Base-by-base conservation (phyloP, 2,329 filamentous ascomycete species). In the Cercospora berteroae region DNA sequence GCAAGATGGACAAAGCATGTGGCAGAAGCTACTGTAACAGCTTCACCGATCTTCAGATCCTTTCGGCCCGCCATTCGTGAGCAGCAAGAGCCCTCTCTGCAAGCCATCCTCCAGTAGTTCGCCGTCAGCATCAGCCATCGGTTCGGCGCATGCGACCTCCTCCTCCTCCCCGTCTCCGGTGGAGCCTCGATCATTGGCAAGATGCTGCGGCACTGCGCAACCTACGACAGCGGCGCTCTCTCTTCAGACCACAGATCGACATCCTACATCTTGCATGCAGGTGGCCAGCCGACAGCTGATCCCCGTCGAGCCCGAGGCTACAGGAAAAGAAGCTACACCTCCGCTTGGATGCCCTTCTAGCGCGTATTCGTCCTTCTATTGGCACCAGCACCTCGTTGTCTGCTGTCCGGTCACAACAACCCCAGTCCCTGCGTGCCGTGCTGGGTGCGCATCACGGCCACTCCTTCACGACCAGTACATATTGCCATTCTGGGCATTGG, bases 171-270 rank as follows among this genome's bases (percentile, higher is more conserved):
- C 50, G 36, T 66, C 25, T 44, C 57, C 56, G 55, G 27, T 27
- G 67, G 59, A 66, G 52, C 36, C 42, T 18, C 25, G 61, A 48
- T 56, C 56, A 63, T 63, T 50, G 36, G 63, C 64, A 62, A 44
- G 60, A 64, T 52, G 57, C 61, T 65, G 67, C 50, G 36, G 63
- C 66, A 67, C 68, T 67, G 68, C 69, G 64, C 69, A 66, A 67
- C 67, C 44, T 36, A 29, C 66, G 63, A 62, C 55, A 66, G 63
- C 62, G 65, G 60, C 67, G 64, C 60, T 44, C 42, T 16, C 18
- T 59, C 52, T 42, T 5, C 44, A 64, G 23, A 56, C 39, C 56
- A 59, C 16, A 42, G 64, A 65, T 69, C 66, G 65, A 63, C 66
- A 69, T 58, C 56, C 66, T 65, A 64, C 69, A 67, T 66, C 60